Base-by-base conservation (phyloP, 306 rosid species). In the Erythrophleum fordii region DNA sequence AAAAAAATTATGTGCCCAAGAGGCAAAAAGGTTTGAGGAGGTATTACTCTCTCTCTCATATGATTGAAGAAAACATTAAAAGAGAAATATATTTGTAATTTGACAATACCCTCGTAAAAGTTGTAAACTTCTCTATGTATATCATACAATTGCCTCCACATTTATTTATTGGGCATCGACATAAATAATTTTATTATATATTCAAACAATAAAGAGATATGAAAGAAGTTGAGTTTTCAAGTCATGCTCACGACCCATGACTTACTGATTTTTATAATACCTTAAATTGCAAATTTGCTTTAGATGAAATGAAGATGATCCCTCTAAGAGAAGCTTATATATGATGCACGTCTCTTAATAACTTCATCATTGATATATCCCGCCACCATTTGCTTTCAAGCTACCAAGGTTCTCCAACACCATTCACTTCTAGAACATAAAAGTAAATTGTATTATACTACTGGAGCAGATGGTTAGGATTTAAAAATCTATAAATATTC, bases 21-120 rank as follows among this genome's bases (percentile, higher is more conserved):
- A 82, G 85, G 73, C 90, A 75, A 18, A 81, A 49, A 42, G 65
- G n/a, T 67, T 51, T 84, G 41, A 86, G 89, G 64, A 80, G 83
- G 37, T 70, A 87, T 44, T 84, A 84, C 35, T 85, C 90, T 68
- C 90, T 68, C 89, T 85, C 46, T 23, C 35, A 4, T 55, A 72
- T 85, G 2, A 72, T 6, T 28, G 41, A 28, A 61, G 68, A 31
- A 11, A 6, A 11, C 1, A 35, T 18, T 18, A 28, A 26, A 61
- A 29, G 7, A 16, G 42, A 61, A 7, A 61, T 14, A 28, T 61
- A 61, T 61, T 6, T 61, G 68, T 37, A 14, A 61, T 6, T 29
- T 28, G 20, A 60, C 6, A 3, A 31, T 61, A 28, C 68, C 68
- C 42, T 61, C 20, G 16, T 13, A 28, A 11, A 53, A 53, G 5